These are phyloP conservation scores for Colletotrichum paranaense DNA, from an alignment of 2,329 filamentous ascomycete genomes.

Conservation along the genomic window DNA sequence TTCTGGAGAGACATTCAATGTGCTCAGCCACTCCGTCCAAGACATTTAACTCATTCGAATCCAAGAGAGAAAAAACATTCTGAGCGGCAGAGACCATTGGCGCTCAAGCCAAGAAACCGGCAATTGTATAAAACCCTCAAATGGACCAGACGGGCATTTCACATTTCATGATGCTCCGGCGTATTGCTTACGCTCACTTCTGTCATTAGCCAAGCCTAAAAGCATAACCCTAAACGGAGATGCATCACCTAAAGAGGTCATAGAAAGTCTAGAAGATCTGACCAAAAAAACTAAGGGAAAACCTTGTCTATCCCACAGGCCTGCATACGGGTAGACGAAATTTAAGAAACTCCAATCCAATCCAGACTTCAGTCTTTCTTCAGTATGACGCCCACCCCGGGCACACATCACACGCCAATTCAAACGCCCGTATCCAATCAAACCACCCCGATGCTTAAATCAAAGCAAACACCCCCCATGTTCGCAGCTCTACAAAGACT, in stretches of 20 bases:
- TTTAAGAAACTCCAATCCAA: not conserved
- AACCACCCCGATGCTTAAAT: conserved; percentile 7
- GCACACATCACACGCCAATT: not conserved
- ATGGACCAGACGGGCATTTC: not conserved
- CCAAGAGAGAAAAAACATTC: not conserved
- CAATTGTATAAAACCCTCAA: not conserved
- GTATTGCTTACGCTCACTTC: not conserved
- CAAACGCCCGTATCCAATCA: conserved; percentile 16
- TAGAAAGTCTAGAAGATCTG: not conserved
- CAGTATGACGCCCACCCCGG: not conserved
- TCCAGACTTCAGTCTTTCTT: not conserved
- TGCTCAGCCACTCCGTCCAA: conserved; percentile 11
- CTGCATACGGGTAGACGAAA: not conserved
- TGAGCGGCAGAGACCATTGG: not conserved
- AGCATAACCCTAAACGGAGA: not conserved
- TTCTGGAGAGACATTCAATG: not conserved
- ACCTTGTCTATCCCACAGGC: not conserved
- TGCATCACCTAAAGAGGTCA: not conserved
- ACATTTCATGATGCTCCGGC: not conserved
- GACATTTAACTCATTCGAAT: not conserved
- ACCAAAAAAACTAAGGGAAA: not conserved
- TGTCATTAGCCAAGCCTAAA: not conserved
- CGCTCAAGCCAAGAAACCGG: not conserved
- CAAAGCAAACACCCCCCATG: not conserved
- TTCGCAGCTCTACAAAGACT: not conserved